Percentiles rank a stretch among this genome's conserved stretches.
phyloP scores from a whole-genome alignment of 345 rosid species.

The Erodium maritimum region DNA sequence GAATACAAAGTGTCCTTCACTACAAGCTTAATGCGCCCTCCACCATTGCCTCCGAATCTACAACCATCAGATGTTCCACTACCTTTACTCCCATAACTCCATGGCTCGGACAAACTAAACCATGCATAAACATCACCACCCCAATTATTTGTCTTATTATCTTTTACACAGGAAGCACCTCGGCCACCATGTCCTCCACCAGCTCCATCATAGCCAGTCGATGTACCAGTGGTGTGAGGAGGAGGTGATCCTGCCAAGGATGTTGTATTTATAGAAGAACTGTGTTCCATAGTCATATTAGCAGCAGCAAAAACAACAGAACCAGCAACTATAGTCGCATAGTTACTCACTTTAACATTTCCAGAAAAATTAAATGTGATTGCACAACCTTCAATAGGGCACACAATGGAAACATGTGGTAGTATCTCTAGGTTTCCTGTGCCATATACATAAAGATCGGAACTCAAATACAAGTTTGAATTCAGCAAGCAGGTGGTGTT shows the following conservation, averaged over 20 bases:
- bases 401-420: conserved; percentile 50
- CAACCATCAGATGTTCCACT: conserved; percentile 37
- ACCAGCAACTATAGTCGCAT: conserved; percentile 58
- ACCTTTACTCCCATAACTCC: conserved; percentile 95
- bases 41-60: conserved; percentile 70
- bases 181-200: conserved; percentile 99
- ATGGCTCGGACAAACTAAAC: conserved; percentile 71
- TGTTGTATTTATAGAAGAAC: conserved; percentile 63
- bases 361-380: conserved; percentile 67
- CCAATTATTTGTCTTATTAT: conserved; percentile 54
- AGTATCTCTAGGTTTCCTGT: conserved; percentile 66
- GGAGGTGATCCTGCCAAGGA: conserved; percentile 80
- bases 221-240: conserved; percentile 92
- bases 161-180: conserved; percentile 78
- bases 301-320: conserved; percentile 50
- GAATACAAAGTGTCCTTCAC: conserved; percentile 48
- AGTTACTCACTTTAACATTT: conserved; percentile 52
- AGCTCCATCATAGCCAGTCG: conserved; percentile 67
- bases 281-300: conserved; percentile 46
- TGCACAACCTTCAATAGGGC: conserved; percentile 59
- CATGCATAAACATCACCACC: conserved; percentile 96
- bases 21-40: conserved; percentile 66
- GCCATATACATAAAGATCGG: conserved; percentile 54
- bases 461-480: conserved; percentile 48
- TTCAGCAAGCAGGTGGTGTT: conserved; percentile 71